Evolutionary conservation across 2,329 filamentous ascomycete genomes (phyloP).

Genomic region (Colletotrichum sojae): DNA sequence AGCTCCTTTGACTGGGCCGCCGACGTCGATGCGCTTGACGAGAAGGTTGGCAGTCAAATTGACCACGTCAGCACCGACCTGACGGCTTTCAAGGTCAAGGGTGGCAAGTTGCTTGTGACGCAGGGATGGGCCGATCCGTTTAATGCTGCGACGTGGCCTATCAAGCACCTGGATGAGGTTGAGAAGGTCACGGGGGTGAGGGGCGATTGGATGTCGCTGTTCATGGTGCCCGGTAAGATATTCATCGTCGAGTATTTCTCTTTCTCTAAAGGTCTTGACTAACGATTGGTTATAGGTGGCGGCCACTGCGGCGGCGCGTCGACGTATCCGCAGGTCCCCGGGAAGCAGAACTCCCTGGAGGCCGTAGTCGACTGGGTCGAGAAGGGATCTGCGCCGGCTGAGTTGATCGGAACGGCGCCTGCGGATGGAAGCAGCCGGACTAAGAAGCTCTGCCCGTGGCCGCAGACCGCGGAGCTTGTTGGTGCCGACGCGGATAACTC

Average conservation of each 20-base stretch:
- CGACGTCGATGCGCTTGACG: conserved; percentile 21
- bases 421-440: conserved; percentile 27
- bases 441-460: conserved; percentile 28
- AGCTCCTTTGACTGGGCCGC: conserved; percentile 21
- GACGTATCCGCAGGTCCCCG: conserved; percentile 25
- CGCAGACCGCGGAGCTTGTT: conserved; percentile 5
- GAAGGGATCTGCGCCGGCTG: neutral
- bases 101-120: conserved; percentile 13
- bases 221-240: conserved; percentile 11
- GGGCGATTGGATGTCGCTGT: conserved; percentile 15
- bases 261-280: neutral
- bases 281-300: neutral
- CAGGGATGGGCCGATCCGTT: conserved; percentile 27
- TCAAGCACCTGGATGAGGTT: conserved; percentile 45
- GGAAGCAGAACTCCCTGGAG: conserved; percentile 19
- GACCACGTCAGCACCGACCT: conserved; percentile 23
- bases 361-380: conserved; percentile 26
- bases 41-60: conserved; percentile 20
- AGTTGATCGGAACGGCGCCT: neutral
- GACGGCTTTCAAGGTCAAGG: conserved; percentile 18
- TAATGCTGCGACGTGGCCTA: conserved; percentile 29
- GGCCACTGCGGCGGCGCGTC: conserved; percentile 28
- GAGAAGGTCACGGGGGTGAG: conserved; percentile 44
- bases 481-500: neutral
- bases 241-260: neutral